Conservation (phyloP, 768 basidiomycete genomes). For the Tremella fuciformis region DNA sequence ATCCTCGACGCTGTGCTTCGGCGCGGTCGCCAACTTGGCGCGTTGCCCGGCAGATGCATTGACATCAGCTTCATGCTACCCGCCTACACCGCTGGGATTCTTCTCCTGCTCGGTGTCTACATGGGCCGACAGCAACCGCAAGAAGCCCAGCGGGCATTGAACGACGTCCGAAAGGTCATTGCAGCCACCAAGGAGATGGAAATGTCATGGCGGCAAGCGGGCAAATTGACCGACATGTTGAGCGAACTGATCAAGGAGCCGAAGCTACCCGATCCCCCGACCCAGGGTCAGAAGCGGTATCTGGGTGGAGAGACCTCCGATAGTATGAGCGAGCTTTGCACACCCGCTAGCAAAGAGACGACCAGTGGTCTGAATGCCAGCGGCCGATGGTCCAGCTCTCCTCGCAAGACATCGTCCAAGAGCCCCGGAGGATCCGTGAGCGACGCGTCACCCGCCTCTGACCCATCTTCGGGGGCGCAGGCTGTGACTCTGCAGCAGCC, state of each 20-base stretch:
- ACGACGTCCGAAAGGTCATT: conserved; percentile 63
- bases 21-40: conserved; percentile 55
- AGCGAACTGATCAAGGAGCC: conserved; percentile 30
- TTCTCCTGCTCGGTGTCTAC: conserved; percentile 63
- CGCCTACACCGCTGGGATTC: conserved; percentile 58
- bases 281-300: too few relatives aligned
- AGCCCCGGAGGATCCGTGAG: too few relatives aligned
- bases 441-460: too few relatives aligned
- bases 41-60: conserved; percentile 39
- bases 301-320: too few relatives aligned
- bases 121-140: conserved; percentile 60
- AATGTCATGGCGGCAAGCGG: conserved; percentile 47
- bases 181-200: conserved; percentile 57
- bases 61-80: conserved; percentile 49
- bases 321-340: too few relatives aligned
- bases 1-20: conserved; percentile 63
- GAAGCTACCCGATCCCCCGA: too few relatives aligned
- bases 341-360: too few relatives aligned
- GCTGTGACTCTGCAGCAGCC: too few relatives aligned
- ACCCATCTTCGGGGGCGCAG: too few relatives aligned
- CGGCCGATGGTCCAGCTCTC: too few relatives aligned
- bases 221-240: conserved; percentile 43
- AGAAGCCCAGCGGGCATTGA: conserved; percentile 59
- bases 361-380: too few relatives aligned
- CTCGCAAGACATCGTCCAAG: too few relatives aligned